phyloP scores from a whole-genome alignment of 768 basidiomycete genomes.

The Amanita polypyramis region DNA sequence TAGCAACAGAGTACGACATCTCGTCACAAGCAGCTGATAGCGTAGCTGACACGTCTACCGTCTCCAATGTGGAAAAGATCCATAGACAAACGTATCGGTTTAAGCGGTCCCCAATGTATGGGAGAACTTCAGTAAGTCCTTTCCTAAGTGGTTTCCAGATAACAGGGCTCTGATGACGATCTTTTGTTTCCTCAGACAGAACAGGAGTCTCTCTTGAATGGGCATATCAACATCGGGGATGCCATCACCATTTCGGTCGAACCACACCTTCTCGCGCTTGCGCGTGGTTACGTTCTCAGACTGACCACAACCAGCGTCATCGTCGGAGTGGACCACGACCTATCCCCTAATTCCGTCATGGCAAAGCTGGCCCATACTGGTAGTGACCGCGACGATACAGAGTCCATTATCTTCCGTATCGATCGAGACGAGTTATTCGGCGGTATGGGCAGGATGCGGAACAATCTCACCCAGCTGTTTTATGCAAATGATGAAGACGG shows the following conservation, averaged over 20 bases:
- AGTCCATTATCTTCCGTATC: constrained; percentile 56
- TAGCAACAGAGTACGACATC: neutral
- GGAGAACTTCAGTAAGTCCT: neutral
- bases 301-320: constrained; percentile 54
- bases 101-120: constrained; percentile 19
- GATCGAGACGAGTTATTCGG: constrained; percentile 89
- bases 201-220: constrained; percentile 34
- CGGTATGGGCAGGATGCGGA: constrained; percentile 81
- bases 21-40: constrained; percentile 2
- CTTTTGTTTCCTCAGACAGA: neutral
- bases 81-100: constrained; percentile 79
- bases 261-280: constrained; percentile 75
- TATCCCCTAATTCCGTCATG: constrained; percentile 25
- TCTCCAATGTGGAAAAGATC: constrained; percentile 36
- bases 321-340: constrained; percentile 74
- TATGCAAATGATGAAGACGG: constrained; percentile 36
- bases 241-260: constrained; percentile 82
- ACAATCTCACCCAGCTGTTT: constrained; percentile 86
- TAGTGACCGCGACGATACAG: constrained; percentile 23
- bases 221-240: constrained; percentile 72
- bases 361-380: neutral
- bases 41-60: constrained; percentile 9
- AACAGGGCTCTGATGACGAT: neutral
- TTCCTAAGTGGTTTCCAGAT: neutral
- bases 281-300: constrained; percentile 73